These are phyloP conservation scores for Colletotrichum paranaense DNA, from an alignment of 2,329 filamentous ascomycete genomes.

Conservation along the genomic window DNA sequence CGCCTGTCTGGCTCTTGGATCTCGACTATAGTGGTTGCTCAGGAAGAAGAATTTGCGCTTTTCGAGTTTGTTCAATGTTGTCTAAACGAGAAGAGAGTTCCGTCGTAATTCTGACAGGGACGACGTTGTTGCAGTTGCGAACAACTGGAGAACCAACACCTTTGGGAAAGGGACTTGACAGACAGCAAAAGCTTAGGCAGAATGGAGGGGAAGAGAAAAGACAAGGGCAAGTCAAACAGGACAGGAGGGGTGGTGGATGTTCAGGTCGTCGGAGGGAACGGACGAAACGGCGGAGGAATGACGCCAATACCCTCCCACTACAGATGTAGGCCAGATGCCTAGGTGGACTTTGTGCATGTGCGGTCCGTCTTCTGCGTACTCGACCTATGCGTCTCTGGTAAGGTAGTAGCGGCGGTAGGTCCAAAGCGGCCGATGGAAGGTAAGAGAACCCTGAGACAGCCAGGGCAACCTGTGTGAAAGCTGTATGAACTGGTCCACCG, in stretches of 20 bases:
- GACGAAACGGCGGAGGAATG: conserved; percentile 34
- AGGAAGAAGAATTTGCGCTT: background rate
- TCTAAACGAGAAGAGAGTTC: background rate
- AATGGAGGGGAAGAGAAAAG: background rate
- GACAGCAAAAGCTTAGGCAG: conserved; percentile 11
- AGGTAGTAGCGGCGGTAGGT: background rate
- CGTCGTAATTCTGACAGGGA: background rate
- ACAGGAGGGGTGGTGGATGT: conserved; percentile 14
- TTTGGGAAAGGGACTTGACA: background rate
- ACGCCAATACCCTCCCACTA: conserved; percentile 18
- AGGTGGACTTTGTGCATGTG: conserved; percentile 11
- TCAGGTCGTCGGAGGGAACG: conserved; percentile 28
- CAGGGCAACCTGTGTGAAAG: background rate
- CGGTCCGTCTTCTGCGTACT: background rate
- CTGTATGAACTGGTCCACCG: conserved; percentile 6
- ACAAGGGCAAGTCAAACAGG: conserved; percentile 3
- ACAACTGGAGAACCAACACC: background rate
- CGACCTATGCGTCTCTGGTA: background rate
- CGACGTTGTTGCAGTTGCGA: background rate
- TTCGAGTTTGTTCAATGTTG: background rate
- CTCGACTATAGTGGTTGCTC: background rate
- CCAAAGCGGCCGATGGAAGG: conserved; percentile 9
- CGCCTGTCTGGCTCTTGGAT: background rate
- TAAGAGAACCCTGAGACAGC: conserved; percentile 20
- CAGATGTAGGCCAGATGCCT: background rate